Evolutionary conservation across 176 grass and related monocot genomes (phyloP), one percentile per base, ranked within the genome.

Genomic region (Alloteropsis semialata): DNA sequence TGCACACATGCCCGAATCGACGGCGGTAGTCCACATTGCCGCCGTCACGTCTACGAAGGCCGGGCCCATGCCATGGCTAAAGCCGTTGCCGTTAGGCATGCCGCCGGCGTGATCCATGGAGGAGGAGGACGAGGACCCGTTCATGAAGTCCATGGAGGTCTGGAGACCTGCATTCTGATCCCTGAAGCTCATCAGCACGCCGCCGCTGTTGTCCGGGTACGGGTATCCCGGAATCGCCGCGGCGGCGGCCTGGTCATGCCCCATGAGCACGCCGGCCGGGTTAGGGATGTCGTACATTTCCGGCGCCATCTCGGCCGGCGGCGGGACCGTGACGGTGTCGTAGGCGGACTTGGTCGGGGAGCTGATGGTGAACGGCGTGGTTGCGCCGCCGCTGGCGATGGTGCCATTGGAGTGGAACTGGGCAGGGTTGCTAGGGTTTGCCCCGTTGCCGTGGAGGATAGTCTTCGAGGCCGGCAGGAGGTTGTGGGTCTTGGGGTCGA

Each of bases 401-500:
- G 34, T 54, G 32, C 55, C 78, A 55, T 67, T 75, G 13, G 74
- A 44, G 19, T 83, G 80, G 51, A 92, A 94, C 14, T 92, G 96
- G 69, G 84, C 72, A 36, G 28, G 24, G 57, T 85, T 64, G 76
- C 62, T 69, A 82, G 83, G 85, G 60, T 88, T 90, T 33, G 75
- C 13, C 42, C 44, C 65, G 66, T 74, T 84, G 82, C 54, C 56
- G 54, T 87, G 67, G 79, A 79, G 81, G 85, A 86, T 84, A 3
- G 73, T 70, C 76, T 66, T 92, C 32, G 93, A 93, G 6, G 91
- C 82, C 16, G 89, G 93, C 57, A 99, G 92, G 27, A 99, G 89
- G 85, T 99, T 99, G 81, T 99, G 97, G 16, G 97, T 99, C 89
- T 86, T 96, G 33, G 97, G 97, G 72, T 99, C 97, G 62, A 99